Percentiles rank a stretch among this genome's conserved stretches.
Evolutionary conservation across 495 filamentous ascomycete genomes (phyloP).

Genomic region (Talaromyces nanjingensis): DNA sequence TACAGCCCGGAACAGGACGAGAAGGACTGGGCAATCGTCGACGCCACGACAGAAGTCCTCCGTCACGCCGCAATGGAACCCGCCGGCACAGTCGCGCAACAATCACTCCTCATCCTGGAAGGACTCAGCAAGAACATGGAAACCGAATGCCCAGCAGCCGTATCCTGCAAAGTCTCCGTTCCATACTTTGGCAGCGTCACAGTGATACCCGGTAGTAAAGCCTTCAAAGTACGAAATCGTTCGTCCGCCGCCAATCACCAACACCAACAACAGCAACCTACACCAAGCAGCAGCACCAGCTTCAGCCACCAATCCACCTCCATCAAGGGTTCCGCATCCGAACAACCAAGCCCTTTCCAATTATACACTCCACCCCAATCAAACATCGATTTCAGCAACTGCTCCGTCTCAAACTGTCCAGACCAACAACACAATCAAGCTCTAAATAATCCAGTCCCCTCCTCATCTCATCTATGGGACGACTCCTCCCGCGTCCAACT

Average conservation of each 20-base stretch:
- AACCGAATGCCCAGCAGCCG: neutral
- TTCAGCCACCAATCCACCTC: neutral
- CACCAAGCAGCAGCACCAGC: neutral
- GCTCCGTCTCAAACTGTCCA: neutral
- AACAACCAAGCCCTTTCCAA: constrained; percentile 12
- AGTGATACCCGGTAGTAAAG: constrained; percentile 26
- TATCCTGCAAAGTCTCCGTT: constrained; percentile 29
- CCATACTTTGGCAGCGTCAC: constrained; percentile 41
- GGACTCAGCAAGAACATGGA: constrained; percentile 18
- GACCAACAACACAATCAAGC: neutral
- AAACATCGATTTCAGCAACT: neutral
- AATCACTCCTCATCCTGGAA: constrained; percentile 39
- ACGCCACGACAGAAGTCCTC: constrained; percentile 33
- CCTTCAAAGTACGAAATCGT: constrained; percentile 7
- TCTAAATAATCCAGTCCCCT: neutral
- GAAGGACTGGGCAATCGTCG: constrained; percentile 38
- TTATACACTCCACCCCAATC: constrained; percentile 25
- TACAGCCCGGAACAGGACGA: constrained; percentile 29
- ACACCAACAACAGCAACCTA: constrained; percentile 1
- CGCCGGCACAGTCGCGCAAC: constrained; percentile 42
- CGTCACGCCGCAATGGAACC: constrained; percentile 28
- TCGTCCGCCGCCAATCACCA: neutral
- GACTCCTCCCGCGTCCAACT: constrained; percentile 16
- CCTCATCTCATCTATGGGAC: constrained; percentile 6
- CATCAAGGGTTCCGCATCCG: neutral